Base-by-base conservation (phyloP, 257 asterid genomes). In the Solanum okadae region DNA sequence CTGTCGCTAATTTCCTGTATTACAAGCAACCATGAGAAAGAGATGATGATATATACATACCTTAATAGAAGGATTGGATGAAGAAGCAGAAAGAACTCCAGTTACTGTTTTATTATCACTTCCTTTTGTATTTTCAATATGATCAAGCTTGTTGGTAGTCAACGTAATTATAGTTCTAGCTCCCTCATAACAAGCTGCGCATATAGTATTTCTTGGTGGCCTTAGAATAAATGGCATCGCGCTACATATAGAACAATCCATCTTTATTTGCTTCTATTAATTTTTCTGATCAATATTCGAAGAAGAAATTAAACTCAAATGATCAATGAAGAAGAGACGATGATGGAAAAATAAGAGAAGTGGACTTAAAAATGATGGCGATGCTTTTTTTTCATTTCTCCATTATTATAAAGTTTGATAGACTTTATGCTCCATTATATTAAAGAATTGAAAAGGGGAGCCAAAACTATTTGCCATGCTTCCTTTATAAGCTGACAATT, bases 191-290 rank as follows among this genome's bases (percentile, higher is more conserved):
- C 99, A 96, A 46, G 99, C 94, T 40, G 90, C 94, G 6, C 99
- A 96, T 56, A 96, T 95, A 16, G 97, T 94, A 35, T 94, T 95
- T 85, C 99, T 94, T 22, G 98, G 99, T 31, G 98, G 98, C 93
- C 99, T 90, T 52, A 94, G 90, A 85, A 96, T 92, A 81, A 93
- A 94, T 4, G 98, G 98, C 96, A 96, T 87, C 31, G 96, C 91
- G 78, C 97, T 95, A 92, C 98, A 95, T 88, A 96, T 96, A 4
- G 96, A 95, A 83, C 99, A 96, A 87, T 96, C 99, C 98, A 96
- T 96, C 18, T 72, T 61, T 68, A 9, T 11, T 25, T 84, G 40
- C 16, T 38, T 65, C 18, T 23, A 40, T 65, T 65, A 65, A 10
- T n/a, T 65, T 65, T 65, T 65, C 72, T 65, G 72, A 65, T 65